Base-by-base conservation (phyloP, 768 basidiomycete species). In the Pleurotus citrinopileatus region DNA sequence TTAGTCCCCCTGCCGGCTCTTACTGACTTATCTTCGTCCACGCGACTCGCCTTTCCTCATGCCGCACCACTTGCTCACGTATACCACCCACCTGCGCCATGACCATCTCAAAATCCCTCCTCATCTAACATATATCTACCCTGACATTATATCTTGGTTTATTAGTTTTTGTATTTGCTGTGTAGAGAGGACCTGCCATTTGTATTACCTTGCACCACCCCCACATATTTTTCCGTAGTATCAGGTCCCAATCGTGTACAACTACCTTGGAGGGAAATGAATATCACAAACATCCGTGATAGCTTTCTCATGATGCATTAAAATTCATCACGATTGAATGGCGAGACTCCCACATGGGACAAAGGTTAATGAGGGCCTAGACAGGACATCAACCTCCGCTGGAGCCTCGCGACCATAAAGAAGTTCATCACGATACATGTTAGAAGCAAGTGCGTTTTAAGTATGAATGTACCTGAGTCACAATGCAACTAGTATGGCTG, bases 261-360 rank as follows among this genome's bases (percentile, higher is more conserved):
- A 25, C 20, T 44, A 37, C 48, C 22, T 36, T 51, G 48, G 34
- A 51, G 48, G 29, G 34, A 51, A 38, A 51, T 51, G 43, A 44
- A 22, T 12, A 8, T 9, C 26, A 40, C 26, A 44, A 22, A 26
- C 38, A 40, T 40, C 38, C 12, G 19, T 40, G 17, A 7, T n/a
- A 17, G 6, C 38, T 32, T 13, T 13, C 29, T n/a, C n/a, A n/a
- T 6, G 29, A 32, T 32, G 29, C 7, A 32, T 32, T 32, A 6
- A 32, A 6, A 32, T 6, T 32, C n/a, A 44, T 44, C 17, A 23
- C 42, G 25, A 4, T 44, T 28, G 27, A 47, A n/a, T 47, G 22
- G 10, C 17, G 25, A 47, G 25, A n/a, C n/a, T n/a, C n/a, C n/a
- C 26, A 47, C 45, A 27, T 29, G 27, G 8, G 10, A 28, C 17